Evolutionary conservation across 805 yeast genomes (phyloP).

Genomic region (Lipomyces sp.): DNA sequence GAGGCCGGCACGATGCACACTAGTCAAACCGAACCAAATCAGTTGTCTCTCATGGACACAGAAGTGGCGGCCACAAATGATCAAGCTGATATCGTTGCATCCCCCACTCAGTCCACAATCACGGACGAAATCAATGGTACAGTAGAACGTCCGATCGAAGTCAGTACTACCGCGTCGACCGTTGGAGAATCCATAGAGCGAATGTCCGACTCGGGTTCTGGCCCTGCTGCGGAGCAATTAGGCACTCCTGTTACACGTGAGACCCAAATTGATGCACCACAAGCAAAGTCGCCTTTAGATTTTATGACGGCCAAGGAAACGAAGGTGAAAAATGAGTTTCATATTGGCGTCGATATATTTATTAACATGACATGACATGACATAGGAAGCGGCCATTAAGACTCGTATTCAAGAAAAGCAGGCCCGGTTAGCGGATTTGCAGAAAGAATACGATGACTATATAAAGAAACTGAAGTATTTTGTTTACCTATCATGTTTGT

Average conservation of each 20-base stretch:
- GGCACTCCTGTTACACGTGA: not conserved
- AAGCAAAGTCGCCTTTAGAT: not conserved
- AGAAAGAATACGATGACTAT: slow-evolving; percentile 26
- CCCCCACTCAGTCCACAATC: not conserved
- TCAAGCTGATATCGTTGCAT: not conserved
- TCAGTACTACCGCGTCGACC: too few relatives aligned
- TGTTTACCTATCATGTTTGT: not conserved
- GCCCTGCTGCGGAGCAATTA: not conserved
- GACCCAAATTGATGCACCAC: not conserved
- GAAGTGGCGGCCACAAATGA: not conserved
- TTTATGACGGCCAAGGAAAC: not conserved
- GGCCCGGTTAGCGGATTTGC: slow-evolving; percentile 19
- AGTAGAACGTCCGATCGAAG: not conserved
- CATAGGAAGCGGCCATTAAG: slow-evolving; percentile 23
- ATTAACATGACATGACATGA: not conserved
- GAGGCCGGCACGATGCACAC: not conserved
- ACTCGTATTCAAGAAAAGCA: slow-evolving; percentile 31
- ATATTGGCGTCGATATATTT: not conserved
- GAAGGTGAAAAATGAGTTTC: not conserved
- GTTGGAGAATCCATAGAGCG: not conserved
- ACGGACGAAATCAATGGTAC: not conserved
- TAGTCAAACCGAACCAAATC: not conserved
- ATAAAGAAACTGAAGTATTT: slow-evolving; percentile 25
- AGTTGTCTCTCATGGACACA: not conserved
- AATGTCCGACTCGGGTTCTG: not conserved